Evolutionary conservation across 2,329 filamentous ascomycete genomes (phyloP).

Genomic region (Epichloe elymi): DNA sequence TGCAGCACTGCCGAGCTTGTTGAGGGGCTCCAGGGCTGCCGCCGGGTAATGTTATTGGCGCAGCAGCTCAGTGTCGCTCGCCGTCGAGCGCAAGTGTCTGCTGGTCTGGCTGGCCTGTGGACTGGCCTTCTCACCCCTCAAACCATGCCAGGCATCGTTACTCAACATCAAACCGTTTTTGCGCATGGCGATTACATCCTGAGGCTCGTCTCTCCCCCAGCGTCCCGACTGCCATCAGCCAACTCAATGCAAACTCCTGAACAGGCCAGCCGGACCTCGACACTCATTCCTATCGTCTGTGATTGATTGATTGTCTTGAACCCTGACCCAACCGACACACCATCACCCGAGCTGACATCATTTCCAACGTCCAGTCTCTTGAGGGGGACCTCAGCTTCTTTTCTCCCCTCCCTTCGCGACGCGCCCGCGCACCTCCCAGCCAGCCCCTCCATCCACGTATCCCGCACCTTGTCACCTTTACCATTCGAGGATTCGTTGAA

Average conservation of each 20-base stretch:
- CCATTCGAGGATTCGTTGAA: neutral
- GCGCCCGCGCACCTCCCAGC: neutral
- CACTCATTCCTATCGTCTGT: neutral
- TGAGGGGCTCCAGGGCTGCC: no score
- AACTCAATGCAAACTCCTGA: neutral
- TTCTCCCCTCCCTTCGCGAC: neutral
- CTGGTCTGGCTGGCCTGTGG: neutral
- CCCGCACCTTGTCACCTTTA: neutral
- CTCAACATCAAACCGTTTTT: slow-evolving; percentile 1
- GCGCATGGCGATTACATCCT: slow-evolving; percentile 3
- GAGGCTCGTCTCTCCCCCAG: neutral
- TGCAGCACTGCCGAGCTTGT: no score
- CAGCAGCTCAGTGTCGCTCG: neutral
- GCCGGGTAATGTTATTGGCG: neutral
- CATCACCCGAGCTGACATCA: slow-evolving; percentile 1
- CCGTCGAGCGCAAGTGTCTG: neutral
- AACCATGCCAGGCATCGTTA: slow-evolving; percentile 2
- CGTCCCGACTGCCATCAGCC: neutral
- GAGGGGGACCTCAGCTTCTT: neutral
- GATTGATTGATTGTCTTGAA: slow-evolving; percentile 2
- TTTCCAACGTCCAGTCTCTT: neutral
- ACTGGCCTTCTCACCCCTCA: slow-evolving; percentile 1
- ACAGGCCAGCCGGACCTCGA: neutral
- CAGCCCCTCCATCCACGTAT: neutral
- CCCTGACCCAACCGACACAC: neutral